Conservation (phyloP, 192 early-diverging fungal species). For the Piromyces sp. region DNA sequence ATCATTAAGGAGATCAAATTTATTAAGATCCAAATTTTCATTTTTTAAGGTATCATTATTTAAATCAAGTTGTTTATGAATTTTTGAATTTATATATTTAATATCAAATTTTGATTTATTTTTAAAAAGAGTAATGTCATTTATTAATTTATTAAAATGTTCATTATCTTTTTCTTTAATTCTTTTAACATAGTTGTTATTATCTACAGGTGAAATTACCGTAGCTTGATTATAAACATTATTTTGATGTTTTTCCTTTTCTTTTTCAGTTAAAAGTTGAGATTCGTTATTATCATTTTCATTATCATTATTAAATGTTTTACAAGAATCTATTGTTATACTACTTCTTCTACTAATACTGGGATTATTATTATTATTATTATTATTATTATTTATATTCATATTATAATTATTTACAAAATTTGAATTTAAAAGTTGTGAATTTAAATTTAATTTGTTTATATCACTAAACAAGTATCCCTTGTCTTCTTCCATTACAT, state of each 20-base stretch:
- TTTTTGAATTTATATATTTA: too few relatives aligned
- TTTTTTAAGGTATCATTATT: too few relatives aligned
- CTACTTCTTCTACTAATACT: not conserved
- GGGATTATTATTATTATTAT: not conserved
- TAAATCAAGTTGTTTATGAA: too few relatives aligned
- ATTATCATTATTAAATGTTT: not conserved
- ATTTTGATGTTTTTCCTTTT: not conserved
- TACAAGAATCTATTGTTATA: not conserved
- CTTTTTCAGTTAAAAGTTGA: too few relatives aligned
- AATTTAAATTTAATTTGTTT: not conserved
- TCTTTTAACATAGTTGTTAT: too few relatives aligned
- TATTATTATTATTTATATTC: not conserved
- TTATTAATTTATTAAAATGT: too few relatives aligned
- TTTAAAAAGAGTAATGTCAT: too few relatives aligned
- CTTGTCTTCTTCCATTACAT: not conserved
- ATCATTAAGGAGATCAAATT: not conserved
- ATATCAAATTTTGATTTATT: too few relatives aligned
- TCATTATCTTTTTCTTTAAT: too few relatives aligned
- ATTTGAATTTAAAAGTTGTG: not conserved
- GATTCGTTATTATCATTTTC: not conserved
- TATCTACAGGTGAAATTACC: not conserved
- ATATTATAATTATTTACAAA: not conserved
- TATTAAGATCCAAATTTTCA: too few relatives aligned
- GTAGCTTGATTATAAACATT: not conserved
- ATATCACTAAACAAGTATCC: not conserved